These are phyloP conservation scores for Sporisorium graminicola DNA, from an alignment of 1,284 basidiomycete genomes.

Conservation along the genomic window DNA sequence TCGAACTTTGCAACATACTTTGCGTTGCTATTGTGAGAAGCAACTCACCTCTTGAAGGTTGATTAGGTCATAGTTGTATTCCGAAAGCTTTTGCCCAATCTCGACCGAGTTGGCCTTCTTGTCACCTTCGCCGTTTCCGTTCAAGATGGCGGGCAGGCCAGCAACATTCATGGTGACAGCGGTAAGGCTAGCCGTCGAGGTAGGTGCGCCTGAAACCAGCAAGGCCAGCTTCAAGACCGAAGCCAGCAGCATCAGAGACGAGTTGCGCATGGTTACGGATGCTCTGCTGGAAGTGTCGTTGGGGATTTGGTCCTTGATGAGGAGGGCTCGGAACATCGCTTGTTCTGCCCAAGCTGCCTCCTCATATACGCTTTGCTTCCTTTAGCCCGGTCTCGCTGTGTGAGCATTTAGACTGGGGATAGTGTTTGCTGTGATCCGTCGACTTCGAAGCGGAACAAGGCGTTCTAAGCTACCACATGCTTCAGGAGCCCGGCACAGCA, in stretches of 20 bases:
- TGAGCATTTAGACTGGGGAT: no score
- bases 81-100: constrained; percentile 19
- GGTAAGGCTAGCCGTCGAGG: constrained; percentile 12
- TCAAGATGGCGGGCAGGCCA: constrained; percentile 22
- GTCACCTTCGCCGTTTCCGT: constrained; percentile 26
- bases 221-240: constrained; percentile 8
- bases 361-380: background rate
- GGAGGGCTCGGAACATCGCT: background rate
- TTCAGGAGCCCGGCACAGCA: background rate
- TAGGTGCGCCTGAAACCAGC: constrained; percentile 8
- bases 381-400: background rate
- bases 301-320: background rate
- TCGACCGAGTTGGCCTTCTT: constrained; percentile 22
- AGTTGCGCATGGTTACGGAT: constrained; percentile 3
- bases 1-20: background rate
- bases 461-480: background rate
- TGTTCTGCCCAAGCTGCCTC: background rate
- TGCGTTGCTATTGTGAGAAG: background rate
- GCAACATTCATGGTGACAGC: constrained; percentile 34
- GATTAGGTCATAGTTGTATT: constrained; percentile 28
- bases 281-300: no score
- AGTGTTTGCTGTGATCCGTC: background rate
- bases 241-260: constrained; percentile 5
- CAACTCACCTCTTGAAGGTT: constrained; percentile 30
- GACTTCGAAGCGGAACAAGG: background rate